Base-by-base conservation (phyloP, 1,139 yeast genomes). In the Saccharomycopsis hybrid region DNA sequence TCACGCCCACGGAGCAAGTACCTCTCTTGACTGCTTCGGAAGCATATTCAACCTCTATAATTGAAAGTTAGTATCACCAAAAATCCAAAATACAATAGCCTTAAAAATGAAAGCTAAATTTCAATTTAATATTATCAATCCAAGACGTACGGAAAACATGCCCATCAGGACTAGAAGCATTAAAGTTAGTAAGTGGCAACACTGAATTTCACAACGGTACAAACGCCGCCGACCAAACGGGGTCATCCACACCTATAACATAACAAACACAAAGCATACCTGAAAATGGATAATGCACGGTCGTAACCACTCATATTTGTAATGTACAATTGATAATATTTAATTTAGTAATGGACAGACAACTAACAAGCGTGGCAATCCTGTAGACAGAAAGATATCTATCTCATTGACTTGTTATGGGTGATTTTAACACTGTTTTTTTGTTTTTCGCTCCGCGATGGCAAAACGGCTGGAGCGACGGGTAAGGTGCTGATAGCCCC, bases 21-120 rank as follows among this genome's bases (percentile, higher is more conserved):
- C 98, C 99, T 69, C 97, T 79, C 66, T 92, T 92, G 49, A 92
- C 99, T 1, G 99, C 99, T 68, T 92, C 99, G 41, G 86, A 77
- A 31, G 98, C 99, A 63, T 92, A 92, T 70, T 92, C 98, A 44
- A 94, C 98, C 76, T 92, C 83, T 78, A 63, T 24, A 55, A 18
- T 1, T 4, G 30, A 43, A 27, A 41, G 32, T 27, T 40, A 43
- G 13, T 29, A 2, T 5, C 36, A 36, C 24, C 4, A 43, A 33
- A 3, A 25, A 28, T 5, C 4, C 7, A n/a, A 27, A 2, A 31
- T 27, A 13, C 30, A 13, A 2, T 11, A 29, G 2, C 25, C 1
- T 5, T 4, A n/a, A 4, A 11, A n/a, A 33, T 33, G 11, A n/a
- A 9, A 24, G 18, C 24, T 5, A 4, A 37, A 35, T 4, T 30